Base-by-base conservation (phyloP, 768 basidiomycete genomes). In the Amanita jacksonii region DNA sequence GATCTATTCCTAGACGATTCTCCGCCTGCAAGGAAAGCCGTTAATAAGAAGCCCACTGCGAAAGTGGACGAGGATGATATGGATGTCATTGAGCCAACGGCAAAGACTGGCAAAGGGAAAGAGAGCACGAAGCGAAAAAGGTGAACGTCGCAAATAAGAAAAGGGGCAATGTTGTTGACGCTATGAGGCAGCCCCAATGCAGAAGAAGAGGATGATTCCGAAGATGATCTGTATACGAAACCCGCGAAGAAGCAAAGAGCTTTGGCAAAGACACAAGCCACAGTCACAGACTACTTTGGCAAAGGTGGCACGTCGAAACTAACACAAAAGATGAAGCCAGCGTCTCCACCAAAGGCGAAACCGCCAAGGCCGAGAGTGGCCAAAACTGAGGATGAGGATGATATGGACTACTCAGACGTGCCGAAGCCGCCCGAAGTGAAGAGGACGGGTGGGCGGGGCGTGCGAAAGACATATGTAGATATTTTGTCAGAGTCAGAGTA, bases 381-480 rank as follows among this genome's bases (percentile, higher is more conserved):
- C 19, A 42, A 36, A 19, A 36, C n/a, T 69, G 71, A 70, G 37
- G 72, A 74, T 8, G 74, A 71, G 18, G 70, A 72, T 25, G 59
- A 58, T n/a, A 58, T 67, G 48, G 70, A 73, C 31, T 72, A 69
- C 8, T 65, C 67, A 35, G 53, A 59, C 25, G 51, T 64, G 13
- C 68, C 71, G 1, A 61, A 62, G 18, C 63, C 63, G 5, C 71
- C 71, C 72, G 3, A 52, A 59, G 8, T 25, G 19, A 20, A 27
- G 55, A 63, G 66, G 18, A 68, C 73, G 9, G 65, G 65, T n/a
- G n/a, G n/a, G 42, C 72, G 79, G 45, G 67, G 62, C 7, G 63
- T 66, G 33, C 54, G 68, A 42, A 79, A 77, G 69, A 77, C 78
- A 50, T 85, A 79, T 59, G 65, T 83, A 8, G 81, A 82, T 51